Evolutionary conservation across 441 rosid genomes (phyloP), one percentile per base, ranked within the genome.

Genomic region (Pelargonium fulgidum): DNA sequence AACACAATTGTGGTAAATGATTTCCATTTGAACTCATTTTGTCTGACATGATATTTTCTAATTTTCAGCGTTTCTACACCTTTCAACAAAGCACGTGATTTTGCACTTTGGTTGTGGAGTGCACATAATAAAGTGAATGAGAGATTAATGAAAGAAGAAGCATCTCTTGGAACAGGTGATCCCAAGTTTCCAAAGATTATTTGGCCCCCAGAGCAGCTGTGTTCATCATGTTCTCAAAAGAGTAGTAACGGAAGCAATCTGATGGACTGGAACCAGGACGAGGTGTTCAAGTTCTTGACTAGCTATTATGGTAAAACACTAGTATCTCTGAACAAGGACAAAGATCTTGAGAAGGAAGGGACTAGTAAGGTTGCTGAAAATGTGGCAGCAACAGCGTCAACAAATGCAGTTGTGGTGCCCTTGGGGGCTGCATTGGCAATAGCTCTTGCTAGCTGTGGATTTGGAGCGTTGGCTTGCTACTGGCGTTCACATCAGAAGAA

Each of bases 401-500:
- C 96, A 41, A 87, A 80, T 45, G 92, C 96, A n/a, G 77, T 94
- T 7, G 94, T 87, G 67, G 97, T 94, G 67, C 99, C 97, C 3
- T 73, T 90, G 44, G 99, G 97, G 64, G 99, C 97, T 54, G 99
- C 97, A 14, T 80, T 94, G 83, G 99, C 97, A 13, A 89, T 94
- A 67, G 97, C 97, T 24, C 72, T 94, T 13, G 96, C 96, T 66
- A 94, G 97, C 86, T 90, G 97, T 80, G 96, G 97, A 45, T 94
- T 94, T 73, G 97, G 97, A 71, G 99, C 94, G 0, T 96, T 94
- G 10, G 97, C 99, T 9, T 94, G 96, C 84, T 94, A 86, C 84
- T 94, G 99, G 97, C 92, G 99, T 26, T 86, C 97, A 6, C 96
- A 78, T 73, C 97, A 94, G 87, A 94, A 94, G 92, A 94, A 82